phyloP scores from a whole-genome alignment of 805 yeast species.

The Millerozyma miso region DNA sequence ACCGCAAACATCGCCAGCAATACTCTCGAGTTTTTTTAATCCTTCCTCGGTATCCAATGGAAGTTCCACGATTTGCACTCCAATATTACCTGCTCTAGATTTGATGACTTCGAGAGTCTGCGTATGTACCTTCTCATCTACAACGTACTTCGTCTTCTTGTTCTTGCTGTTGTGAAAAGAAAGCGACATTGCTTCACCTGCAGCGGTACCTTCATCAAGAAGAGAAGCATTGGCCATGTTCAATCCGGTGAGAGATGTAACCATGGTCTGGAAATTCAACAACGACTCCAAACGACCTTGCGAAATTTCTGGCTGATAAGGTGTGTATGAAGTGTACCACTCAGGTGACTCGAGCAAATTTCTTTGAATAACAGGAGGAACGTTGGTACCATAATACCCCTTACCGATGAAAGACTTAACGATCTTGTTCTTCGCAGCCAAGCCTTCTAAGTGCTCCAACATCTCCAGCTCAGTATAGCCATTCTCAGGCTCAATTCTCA shows the following conservation, averaged over 20 bases:
- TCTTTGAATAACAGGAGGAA: slow-evolving; percentile 91
- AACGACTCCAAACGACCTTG: slow-evolving; percentile 93
- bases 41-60: slow-evolving; percentile 46
- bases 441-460: slow-evolving; percentile 57
- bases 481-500: slow-evolving; percentile 60
- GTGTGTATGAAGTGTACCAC: slow-evolving; percentile 98
- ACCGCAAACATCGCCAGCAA: slow-evolving; percentile 57
- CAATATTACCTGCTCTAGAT: slow-evolving; percentile 74
- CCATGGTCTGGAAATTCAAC: slow-evolving; percentile 88
- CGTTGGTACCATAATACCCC: slow-evolving; percentile 86
- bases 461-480: slow-evolving; percentile 84
- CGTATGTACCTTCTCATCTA: slow-evolving; percentile 74
- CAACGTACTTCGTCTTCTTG: slow-evolving; percentile 64
- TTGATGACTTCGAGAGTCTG: slow-evolving; percentile 79
- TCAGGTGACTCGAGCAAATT: slow-evolving; percentile 90
- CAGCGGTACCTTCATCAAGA: slow-evolving; percentile 95
- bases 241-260: slow-evolving; percentile 87
- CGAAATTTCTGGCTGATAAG: slow-evolving; percentile 96
- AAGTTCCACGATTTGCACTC: slow-evolving; percentile 57
- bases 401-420: slow-evolving; percentile 81
- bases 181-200: slow-evolving; percentile 93
- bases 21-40: slow-evolving; percentile 19
- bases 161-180: slow-evolving; percentile 64
- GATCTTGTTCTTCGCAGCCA: slow-evolving; percentile 74
- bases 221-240: slow-evolving; percentile 94